Evolutionary conservation across 441 rosid genomes (phyloP).

Genomic region (Hura crepitans): DNA sequence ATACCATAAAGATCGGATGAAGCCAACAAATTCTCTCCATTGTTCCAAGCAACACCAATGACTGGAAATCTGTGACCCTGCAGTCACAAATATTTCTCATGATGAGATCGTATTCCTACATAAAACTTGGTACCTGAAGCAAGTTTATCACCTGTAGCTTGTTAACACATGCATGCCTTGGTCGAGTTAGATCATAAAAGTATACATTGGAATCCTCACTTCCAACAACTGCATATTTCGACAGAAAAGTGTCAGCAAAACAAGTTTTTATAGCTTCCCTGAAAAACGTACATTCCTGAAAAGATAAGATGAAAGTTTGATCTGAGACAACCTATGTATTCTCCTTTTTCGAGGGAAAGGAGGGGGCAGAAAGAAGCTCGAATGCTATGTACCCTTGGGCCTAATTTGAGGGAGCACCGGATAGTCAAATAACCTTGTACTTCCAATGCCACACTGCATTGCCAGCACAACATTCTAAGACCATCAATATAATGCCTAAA

Average conservation of each 20-base stretch:
- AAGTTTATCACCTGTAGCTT: conserved; percentile 70
- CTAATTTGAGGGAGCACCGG: conserved; percentile 79
- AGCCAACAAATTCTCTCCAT: conserved; percentile 90
- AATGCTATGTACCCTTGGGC: conserved; percentile 61
- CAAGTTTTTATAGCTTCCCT: not conserved
- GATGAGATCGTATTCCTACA: not conserved
- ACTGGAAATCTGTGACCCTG: conserved; percentile 98
- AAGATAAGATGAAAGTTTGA: not conserved
- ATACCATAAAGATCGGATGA: conserved; percentile 85
- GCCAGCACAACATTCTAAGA: conserved; percentile 22
- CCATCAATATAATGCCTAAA: conserved; percentile 1
- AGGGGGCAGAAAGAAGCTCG: conserved; percentile 89
- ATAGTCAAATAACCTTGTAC: conserved; percentile 76
- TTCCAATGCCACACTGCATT: conserved; percentile 75
- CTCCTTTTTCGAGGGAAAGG: conserved; percentile 90
- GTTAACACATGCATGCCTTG: conserved; percentile 84
- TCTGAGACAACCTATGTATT: conserved; percentile 61
- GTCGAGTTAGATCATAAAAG: conserved; percentile 86
- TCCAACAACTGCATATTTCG: conserved; percentile 59
- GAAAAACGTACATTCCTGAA: not conserved
- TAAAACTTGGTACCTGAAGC: not conserved
- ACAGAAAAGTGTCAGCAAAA: conserved; percentile 21
- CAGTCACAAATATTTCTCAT: conserved; percentile 14
- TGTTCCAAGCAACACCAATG: conserved; percentile 85
- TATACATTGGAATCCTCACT: conserved; percentile 90